Evolutionary conservation across 352 stramenopile species (phyloP), one percentile per base, ranked within the genome.

Genomic region (Phytophthora megakarya): DNA sequence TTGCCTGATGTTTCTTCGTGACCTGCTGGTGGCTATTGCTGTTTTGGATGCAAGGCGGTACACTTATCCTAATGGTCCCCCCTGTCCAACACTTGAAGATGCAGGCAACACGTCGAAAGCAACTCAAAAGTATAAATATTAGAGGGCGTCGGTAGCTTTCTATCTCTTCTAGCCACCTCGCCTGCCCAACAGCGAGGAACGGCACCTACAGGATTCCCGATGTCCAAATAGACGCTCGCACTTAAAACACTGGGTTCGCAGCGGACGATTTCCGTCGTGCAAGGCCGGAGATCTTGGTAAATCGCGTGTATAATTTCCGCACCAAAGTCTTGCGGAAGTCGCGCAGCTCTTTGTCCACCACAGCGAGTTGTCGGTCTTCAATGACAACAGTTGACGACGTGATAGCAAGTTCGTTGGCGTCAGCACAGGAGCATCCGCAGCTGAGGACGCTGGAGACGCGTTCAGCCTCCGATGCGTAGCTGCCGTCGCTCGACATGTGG

Each of bases 281-380:
- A 10, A 85, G 63, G 30, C 54, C 55, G 1, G 79, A 77, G 46
- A 90, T 71, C 40, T 77, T 82, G 18, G 74, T 76, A 28, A 90
- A 44, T 8, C 71, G 67, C 49, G 69, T 46, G 67, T 83, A 88
- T 33, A 91, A 51, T 63, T 85, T 86, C 48, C 76, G 78, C 44
- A 80, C 72, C 16, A 91, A 76, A 4, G 78, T 86, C 56, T 84
- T 81, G 52, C 80, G 79, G 51, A 89, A 45, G 40, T 88, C 80
- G 15, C 78, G 73, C 30, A 91, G 62, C 46, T 91, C 82, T 42
- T 74, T 75, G 61, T 91, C 82, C 46, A 91, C 70, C 13, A 88
- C 82, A 3, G 80, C 82, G 28, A 91, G 76, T 56, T 91, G 82
- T 16, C 70, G 82, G 57, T 84, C 78, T 58, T 84, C 73, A 61